Base-by-base conservation (phyloP, 2,329 filamentous ascomycete species). In the Clarireedia monteithiana region DNA sequence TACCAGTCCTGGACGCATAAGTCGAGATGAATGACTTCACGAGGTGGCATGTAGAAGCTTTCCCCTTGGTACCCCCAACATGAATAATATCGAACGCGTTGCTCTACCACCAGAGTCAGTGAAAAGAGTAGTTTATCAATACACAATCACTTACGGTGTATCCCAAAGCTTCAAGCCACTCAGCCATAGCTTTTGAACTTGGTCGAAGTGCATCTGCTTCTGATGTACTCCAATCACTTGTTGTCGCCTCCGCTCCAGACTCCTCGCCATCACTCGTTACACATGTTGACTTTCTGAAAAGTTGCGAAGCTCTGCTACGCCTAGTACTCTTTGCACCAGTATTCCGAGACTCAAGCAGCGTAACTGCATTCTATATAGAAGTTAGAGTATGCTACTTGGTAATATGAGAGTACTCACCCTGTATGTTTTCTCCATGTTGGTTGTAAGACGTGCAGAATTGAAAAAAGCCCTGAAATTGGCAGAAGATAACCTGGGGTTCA, bases 11-110 rank as follows among this genome's bases (percentile, higher is more conserved):
- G 0, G 55, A 24, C 23, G 73, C 73, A 63, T 82, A 77, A 53
- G 73, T 73, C 26, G 72, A 70, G 47, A 88, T 77, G 59, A 88
- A 81, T 7, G 79, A 79, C 59, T 81, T 76, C 58, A 79, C 74
- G 60, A 85, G 87, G 44, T 83, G 83, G 65, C 83, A 88, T 2
- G 83, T 86, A 63, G 79, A 85, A 30, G 85, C 85, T 68, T 89
- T 89, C 5, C 85, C 85, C 67, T 88, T 89, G 17, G 84, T 88
- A 15, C 85, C 85, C 17, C 84, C 79, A 34, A 89, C 77, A 69
- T 88, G 84, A 46, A 89, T 68, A 20, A 86, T 74, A 1, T 47
- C 15, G 12, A 56, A 49, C 6, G 51, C 40, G 23, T 39, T 47
- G n/a, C 51, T 23, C 53, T 56, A 3, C 7, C 10, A 27, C 0